phyloP scores from a whole-genome alignment of 257 asterid genomes.

The Nicotiana benthamiana region DNA sequence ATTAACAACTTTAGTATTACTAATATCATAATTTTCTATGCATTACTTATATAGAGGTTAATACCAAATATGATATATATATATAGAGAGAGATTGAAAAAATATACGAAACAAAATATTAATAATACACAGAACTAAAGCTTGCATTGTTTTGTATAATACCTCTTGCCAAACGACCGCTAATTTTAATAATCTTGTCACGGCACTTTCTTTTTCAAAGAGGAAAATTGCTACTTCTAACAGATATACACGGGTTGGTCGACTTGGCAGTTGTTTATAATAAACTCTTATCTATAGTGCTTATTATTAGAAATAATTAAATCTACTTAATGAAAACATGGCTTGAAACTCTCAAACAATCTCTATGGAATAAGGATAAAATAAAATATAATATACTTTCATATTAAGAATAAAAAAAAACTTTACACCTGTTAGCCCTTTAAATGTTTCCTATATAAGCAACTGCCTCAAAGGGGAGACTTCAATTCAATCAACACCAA shows the following conservation, averaged over 20 bases:
- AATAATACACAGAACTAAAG: no score
- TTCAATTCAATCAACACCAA: not conserved
- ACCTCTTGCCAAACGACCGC: no score
- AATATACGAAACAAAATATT: no score
- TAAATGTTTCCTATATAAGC: not conserved
- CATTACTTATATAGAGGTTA: no score
- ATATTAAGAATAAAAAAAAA: not conserved
- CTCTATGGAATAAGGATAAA: not conserved
- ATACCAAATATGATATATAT: no score
- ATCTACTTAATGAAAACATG: not conserved
- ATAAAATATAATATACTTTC: not conserved
- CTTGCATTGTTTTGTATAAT: no score
- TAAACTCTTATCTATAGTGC: not conserved
- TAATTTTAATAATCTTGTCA: not conserved
- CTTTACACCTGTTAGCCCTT: not conserved
- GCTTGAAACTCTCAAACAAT: not conserved
- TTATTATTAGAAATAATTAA: not conserved
- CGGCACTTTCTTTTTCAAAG: not conserved
- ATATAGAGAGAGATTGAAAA: no score
- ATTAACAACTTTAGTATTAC: no score
- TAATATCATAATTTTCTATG: no score
- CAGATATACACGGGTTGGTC: not conserved
- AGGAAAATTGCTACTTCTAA: not conserved
- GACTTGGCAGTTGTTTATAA: not conserved
- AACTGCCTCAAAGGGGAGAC: no score